A percentile compares a stretch with the other conserved stretches of the same genome.
phyloP scores from a whole-genome alignment of 768 basidiomycete genomes.

The Tricholoma bakamatsutake region DNA sequence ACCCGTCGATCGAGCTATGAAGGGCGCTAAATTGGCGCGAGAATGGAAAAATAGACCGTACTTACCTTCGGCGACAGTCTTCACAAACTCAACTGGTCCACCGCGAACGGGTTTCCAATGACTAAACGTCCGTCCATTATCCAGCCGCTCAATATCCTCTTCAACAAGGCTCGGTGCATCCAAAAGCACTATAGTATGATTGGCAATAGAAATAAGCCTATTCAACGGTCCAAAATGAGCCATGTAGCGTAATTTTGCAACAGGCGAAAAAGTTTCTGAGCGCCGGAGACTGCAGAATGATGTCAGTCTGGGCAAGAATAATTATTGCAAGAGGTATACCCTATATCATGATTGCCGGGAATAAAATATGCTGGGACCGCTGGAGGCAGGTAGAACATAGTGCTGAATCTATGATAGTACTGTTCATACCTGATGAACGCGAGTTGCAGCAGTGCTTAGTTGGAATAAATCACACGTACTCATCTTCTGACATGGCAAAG shows the following conservation, averaged over 20 bases:
- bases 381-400: constrained; percentile 54
- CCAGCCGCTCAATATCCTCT: constrained; percentile 54
- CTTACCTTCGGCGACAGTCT: constrained; percentile 33
- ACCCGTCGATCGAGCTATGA: constrained; percentile 25
- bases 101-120: constrained; percentile 43
- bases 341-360: constrained; percentile 90
- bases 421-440: constrained; percentile 54
- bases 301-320: neutral
- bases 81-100: constrained; percentile 52
- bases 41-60: neutral
- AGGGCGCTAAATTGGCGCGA: neutral
- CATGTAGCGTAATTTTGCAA: constrained; percentile 52
- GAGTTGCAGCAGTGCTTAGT: neutral
- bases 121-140: constrained; percentile 32
- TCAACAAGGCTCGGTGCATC: constrained; percentile 73
- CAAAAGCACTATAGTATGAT: constrained; percentile 66
- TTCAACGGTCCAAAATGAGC: constrained; percentile 75
- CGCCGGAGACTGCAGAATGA: constrained; percentile 40
- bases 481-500: constrained; percentile 49
- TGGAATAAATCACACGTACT: constrained; percentile 44
- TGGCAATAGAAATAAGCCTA: constrained; percentile 54
- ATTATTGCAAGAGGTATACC: constrained; percentile 36
- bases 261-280: constrained; percentile 37
- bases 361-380: constrained; percentile 59
- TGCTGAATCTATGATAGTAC: constrained; percentile 62